Evolutionary conservation across 2,329 filamentous ascomycete genomes (phyloP), one percentile per base, ranked within the genome.

Genomic region (Trichoderma sp.): DNA sequence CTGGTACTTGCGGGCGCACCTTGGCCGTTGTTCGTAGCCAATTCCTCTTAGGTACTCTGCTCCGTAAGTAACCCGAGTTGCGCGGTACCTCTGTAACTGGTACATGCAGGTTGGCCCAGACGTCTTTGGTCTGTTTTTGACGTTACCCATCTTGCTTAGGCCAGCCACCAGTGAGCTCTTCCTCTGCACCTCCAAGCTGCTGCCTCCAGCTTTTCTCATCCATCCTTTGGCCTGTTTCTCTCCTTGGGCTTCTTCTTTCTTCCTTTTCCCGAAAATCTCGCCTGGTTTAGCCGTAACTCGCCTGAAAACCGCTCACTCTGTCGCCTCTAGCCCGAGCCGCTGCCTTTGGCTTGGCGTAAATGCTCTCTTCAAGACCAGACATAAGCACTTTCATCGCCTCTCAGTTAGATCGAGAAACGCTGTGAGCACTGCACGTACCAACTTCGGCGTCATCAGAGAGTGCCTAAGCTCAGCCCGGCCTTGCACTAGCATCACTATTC

Each of bases 401-500:
- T 38, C 12, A 35, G 60, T n/a, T 60, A 24, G 21, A 35, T 56
- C 11, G 33, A 53, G 38, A 33, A 27, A 33, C 14, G 12, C 27
- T 68, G 68, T 33, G 68, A 71, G 68, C 56, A 62, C 68, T 62
- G 35, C 68, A 45, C 56, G 68, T 63, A 62, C 56, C 68, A 71
- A 45, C 67, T 31, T 63, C 53, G 31, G 41, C 67, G 67, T 45
- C 67, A 62, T 45, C 68, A 45, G 38, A 33, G 14, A n/a, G 68
- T 53, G 38, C 27, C 59, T 50, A 35, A 71, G 68, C 35, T 18
- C 35, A 31, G 35, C 35, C n/a, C 33, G 56, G 68, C 27, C 33
- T 60, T 31, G 67, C 24, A 11, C 35, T 8, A 24, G 56, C 27
- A 53, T 63, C 27, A 21, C 38, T 29, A 18, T 18, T 14, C 56